These are phyloP conservation scores for Triticum aestivum DNA, from an alignment of 176 grass and related monocot species.

Conservation along the genomic window DNA sequence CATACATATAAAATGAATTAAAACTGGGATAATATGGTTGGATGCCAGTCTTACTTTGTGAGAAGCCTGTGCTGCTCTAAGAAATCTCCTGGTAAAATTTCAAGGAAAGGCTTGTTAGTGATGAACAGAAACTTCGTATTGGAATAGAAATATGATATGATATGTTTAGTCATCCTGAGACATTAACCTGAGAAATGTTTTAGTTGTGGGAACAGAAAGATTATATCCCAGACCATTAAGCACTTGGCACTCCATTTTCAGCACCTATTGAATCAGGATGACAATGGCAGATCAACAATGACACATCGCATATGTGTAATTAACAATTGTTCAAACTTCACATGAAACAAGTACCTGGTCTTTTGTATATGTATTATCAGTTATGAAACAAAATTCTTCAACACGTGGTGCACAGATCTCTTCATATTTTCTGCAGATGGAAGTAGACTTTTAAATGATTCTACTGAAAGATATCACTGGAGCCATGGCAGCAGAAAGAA, in stretches of 20 bases:
- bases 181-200: constrained; percentile 81
- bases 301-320: constrained; percentile 15
- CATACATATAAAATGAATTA: constrained; percentile 12
- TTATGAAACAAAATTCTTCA: constrained; percentile 86
- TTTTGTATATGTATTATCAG: constrained; percentile 71
- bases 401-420: constrained; percentile 70
- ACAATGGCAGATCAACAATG: constrained; percentile 12
- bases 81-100: constrained; percentile 73
- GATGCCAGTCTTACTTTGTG: constrained; percentile 53
- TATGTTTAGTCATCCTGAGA: neutral
- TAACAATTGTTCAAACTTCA: constrained; percentile 4
- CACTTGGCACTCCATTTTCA: constrained; percentile 76
- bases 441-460: neutral
- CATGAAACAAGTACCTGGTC: constrained; percentile 60
- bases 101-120: constrained; percentile 14
- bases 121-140: neutral
- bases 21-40: constrained; percentile 24
- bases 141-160: too few relatives aligned
- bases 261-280: constrained; percentile 56
- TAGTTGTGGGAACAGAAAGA: constrained; percentile 78
- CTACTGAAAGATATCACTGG: neutral
- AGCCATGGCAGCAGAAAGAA: neutral
- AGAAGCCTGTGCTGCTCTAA: constrained; percentile 71
- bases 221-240: constrained; percentile 61
- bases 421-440: constrained; percentile 81